phyloP scores from a whole-genome alignment of 1,284 basidiomycete species.

The Fistulina hepatica region DNA sequence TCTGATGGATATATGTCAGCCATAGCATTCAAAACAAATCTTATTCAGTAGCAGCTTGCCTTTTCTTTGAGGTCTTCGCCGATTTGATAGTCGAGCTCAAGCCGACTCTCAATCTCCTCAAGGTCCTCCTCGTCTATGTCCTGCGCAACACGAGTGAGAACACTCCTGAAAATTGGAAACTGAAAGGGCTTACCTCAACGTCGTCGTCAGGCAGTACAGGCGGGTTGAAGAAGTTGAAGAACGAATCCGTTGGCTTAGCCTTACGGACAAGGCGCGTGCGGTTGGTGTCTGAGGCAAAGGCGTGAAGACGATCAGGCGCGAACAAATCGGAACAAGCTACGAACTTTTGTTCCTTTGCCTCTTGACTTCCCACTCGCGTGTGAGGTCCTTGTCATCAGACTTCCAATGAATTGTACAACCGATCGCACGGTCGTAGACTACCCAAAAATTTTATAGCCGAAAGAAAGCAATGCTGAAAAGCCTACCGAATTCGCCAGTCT shows the following conservation, averaged over 20 bases:
- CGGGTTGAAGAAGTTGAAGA: slow-evolving; percentile 96
- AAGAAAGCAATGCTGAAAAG: background rate
- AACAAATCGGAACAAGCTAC: slow-evolving; percentile 20
- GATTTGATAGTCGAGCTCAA: slow-evolving; percentile 97
- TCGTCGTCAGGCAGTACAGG: slow-evolving; percentile 69
- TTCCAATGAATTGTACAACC: slow-evolving; percentile 94
- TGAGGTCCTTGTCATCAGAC: slow-evolving; percentile 88
- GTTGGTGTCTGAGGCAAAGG: slow-evolving; percentile 61
- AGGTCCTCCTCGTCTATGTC: slow-evolving; percentile 81
- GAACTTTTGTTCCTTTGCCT: slow-evolving; percentile 98
- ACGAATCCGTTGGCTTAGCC: slow-evolving; percentile 79
- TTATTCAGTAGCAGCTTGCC: slow-evolving; percentile 28
- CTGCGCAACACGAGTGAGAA: slow-evolving; percentile 3
- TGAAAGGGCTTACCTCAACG: slow-evolving; percentile 30
- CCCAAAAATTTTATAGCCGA: background rate
- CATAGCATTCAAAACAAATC: background rate
- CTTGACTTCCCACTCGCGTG: slow-evolving; percentile 97
- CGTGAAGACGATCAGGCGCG: background rate
- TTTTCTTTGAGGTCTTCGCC: slow-evolving; percentile 98
- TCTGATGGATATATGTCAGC: slow-evolving; percentile 30
- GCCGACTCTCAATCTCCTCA: slow-evolving; percentile 82
- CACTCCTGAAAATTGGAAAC: background rate
- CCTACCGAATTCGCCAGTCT: slow-evolving; percentile 77
- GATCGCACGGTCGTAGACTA: slow-evolving; percentile 88
- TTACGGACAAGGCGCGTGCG: slow-evolving; percentile 88